These are phyloP conservation scores for Naganishia randhawae DNA, from an alignment of 768 basidiomycete genomes.

Conservation along the genomic window DNA sequence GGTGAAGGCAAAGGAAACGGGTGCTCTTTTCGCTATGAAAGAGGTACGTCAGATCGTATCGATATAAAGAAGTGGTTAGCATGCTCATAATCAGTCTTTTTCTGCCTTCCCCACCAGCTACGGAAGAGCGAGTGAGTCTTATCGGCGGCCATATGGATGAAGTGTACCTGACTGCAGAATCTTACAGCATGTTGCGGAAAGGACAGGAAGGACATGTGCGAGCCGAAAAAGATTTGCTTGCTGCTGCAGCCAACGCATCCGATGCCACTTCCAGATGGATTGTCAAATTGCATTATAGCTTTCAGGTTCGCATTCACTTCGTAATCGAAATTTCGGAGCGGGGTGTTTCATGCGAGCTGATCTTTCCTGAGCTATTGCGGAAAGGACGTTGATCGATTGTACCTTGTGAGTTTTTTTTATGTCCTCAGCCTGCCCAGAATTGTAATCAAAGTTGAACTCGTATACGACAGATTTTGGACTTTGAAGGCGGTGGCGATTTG, in stretches of 20 bases:
- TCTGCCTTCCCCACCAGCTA: constrained; percentile 33
- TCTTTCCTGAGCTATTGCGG: constrained; percentile 54
- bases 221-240: constrained; percentile 89
- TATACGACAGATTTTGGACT: constrained; percentile 68
- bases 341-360: constrained; percentile 2
- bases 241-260: constrained; percentile 84
- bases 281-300: constrained; percentile 77
- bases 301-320: constrained; percentile 34
- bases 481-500: constrained; percentile 94
- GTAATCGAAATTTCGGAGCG: background rate
- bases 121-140: constrained; percentile 48
- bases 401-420: constrained; percentile 65
- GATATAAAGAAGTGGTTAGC: too few relatives aligned
- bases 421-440: constrained; percentile 6
- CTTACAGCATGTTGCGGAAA: constrained; percentile 79
- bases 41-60: constrained; percentile 65
- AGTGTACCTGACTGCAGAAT: constrained; percentile 27
- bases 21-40: constrained; percentile 90
- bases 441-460: background rate
- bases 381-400: constrained; percentile 90
- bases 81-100: background rate
- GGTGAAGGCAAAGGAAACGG: constrained; percentile 73
- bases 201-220: constrained; percentile 96
- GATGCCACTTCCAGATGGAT: constrained; percentile 85
- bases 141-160: constrained; percentile 55